Percentiles rank a stretch among this genome's conserved stretches.
phyloP scores from a whole-genome alignment of 257 asterid genomes.

The Penstemon newberryi region DNA sequence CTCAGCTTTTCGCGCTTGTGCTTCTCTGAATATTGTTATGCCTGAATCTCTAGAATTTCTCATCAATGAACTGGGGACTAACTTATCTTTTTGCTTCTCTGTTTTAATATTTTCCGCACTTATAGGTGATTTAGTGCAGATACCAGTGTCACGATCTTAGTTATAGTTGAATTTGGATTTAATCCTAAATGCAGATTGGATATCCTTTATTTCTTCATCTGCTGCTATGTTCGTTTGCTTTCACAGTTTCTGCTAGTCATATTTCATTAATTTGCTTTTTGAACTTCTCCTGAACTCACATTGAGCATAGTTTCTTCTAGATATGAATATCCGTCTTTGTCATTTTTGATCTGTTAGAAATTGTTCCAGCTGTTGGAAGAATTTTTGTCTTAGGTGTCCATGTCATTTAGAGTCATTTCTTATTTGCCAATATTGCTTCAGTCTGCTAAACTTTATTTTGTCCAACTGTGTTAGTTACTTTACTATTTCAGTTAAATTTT shows the following conservation, averaged over 20 bases:
- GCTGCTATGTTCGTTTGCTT: too few species aligned
- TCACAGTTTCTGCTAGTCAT: too few species aligned
- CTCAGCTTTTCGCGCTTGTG: background rate
- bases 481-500: background rate
- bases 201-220: too few species aligned
- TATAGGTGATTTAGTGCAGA: background rate
- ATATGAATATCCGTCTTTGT: too few species aligned
- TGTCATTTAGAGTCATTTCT: background rate
- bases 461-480: background rate
- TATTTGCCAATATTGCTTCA: conserved; percentile 18
- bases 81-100: background rate
- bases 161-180: background rate
- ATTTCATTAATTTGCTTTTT: too few species aligned
- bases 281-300: too few species aligned
- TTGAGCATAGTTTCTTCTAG: background rate
- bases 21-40: background rate
- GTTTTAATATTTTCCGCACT: background rate
- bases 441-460: conserved; percentile 4
- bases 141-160: background rate
- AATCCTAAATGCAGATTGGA: too few species aligned
- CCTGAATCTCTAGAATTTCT: background rate
- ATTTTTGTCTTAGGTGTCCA: background rate
- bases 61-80: background rate
- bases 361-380: too few species aligned
- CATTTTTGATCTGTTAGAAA: too few species aligned